Conservation (phyloP, 1,284 basidiomycete species). For the Mrakiaceae sp. region DNA sequence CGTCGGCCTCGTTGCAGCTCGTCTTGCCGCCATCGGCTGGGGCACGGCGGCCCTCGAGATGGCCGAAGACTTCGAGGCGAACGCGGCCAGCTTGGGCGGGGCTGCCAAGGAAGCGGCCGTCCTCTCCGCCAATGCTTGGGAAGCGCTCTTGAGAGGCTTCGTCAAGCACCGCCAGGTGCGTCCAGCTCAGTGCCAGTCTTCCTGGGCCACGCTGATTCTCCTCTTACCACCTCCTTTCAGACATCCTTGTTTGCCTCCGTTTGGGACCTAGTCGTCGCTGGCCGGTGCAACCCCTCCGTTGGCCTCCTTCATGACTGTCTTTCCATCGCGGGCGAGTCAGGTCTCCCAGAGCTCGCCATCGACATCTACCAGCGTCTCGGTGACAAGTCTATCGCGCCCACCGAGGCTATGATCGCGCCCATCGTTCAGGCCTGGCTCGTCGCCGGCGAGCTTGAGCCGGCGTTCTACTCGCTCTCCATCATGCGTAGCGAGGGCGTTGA, state of each 20-base stretch:
- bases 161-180: not conserved
- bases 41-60: slow-evolving; percentile 12
- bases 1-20: slow-evolving; percentile 5
- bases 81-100: too few species aligned
- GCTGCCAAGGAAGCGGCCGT: not conserved
- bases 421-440: slow-evolving; percentile 53
- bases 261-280: slow-evolving; percentile 35
- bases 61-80: slow-evolving; percentile 3
- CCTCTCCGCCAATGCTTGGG: not conserved
- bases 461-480: slow-evolving; percentile 44
- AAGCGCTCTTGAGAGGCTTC: slow-evolving; percentile 1
- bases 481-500: slow-evolving; percentile 45
- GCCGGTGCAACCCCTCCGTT: slow-evolving; percentile 50
- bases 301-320: slow-evolving; percentile 54
- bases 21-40: slow-evolving; percentile 7
- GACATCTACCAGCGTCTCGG: slow-evolving; percentile 48
- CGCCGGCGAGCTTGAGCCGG: slow-evolving; percentile 46
- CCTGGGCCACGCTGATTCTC: not conserved
- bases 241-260: not conserved
- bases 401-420: slow-evolving; percentile 59
- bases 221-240: not conserved
- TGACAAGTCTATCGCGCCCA: slow-evolving; percentile 38
- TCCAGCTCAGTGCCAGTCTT: too few species aligned
- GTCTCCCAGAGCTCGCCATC: slow-evolving; percentile 49
- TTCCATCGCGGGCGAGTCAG: slow-evolving; percentile 53